A percentile compares a stretch with the other conserved stretches of the same genome.
phyloP scores from a whole-genome alignment of 371 early-diverging fungal genomes.

The Mycotypha africana region DNA sequence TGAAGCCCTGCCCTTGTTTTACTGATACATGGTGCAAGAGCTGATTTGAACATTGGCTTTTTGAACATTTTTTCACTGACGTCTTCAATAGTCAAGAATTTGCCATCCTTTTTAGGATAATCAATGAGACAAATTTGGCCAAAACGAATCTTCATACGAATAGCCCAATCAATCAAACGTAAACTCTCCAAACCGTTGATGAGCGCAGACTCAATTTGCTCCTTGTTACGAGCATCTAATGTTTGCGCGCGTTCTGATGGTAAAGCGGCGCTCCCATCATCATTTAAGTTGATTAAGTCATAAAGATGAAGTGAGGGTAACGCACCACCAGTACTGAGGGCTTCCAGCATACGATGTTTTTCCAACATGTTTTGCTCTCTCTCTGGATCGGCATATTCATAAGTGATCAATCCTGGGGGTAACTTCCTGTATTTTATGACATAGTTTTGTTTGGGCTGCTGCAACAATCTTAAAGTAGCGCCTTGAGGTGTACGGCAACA shows the following conservation, averaged over 20 bases:
- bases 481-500: slow-evolving; percentile 12
- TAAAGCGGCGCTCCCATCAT: background rate
- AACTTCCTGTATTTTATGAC: slow-evolving; percentile 11
- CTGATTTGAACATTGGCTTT: slow-evolving; percentile 12
- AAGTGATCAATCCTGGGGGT: slow-evolving; percentile 19
- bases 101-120: slow-evolving; percentile 11
- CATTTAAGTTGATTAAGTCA: slow-evolving; percentile 22
- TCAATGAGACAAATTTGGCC: slow-evolving; percentile 29
- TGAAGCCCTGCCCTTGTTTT: slow-evolving; percentile 4
- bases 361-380: slow-evolving; percentile 10
- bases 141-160: slow-evolving; percentile 37
- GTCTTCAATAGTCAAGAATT: slow-evolving; percentile 11
- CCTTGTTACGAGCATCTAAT: slow-evolving; percentile 21
- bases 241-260: slow-evolving; percentile 7
- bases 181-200: slow-evolving; percentile 32
- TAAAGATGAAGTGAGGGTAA: background rate
- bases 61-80: slow-evolving; percentile 14
- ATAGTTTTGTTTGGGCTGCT: slow-evolving; percentile 21
- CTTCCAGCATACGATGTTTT: slow-evolving; percentile 19
- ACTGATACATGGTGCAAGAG: slow-evolving; percentile 24
- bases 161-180: slow-evolving; percentile 32
- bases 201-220: slow-evolving; percentile 8
- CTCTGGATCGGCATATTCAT: slow-evolving; percentile 3
- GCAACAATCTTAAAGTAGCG: slow-evolving; percentile 12
- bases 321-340: slow-evolving; percentile 14